Evolutionary conservation across 352 stramenopile species (phyloP), one percentile per base, ranked within the genome.

Genomic region (Pythium monospermum): DNA sequence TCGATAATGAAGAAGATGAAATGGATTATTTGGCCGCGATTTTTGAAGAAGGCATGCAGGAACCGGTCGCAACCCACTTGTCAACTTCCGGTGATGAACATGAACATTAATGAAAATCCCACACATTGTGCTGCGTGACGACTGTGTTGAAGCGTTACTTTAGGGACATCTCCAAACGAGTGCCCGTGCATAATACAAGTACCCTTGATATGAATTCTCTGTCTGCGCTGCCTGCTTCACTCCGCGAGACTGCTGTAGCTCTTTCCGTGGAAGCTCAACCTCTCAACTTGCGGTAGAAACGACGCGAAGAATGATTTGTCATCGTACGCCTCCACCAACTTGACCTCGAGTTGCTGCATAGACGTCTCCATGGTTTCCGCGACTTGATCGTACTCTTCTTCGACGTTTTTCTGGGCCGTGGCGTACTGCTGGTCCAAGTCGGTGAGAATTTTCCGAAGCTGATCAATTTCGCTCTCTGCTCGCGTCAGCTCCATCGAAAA

Each of bases 1-100:
- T 65, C 18, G 49, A 21, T 26, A 61, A 37, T 35, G 59, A 73
- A 32, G 50, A 64, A 38, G 42, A 43, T 10, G 64, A 71, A 30
- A 36, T 71, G 35, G 52, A 61, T 11, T 27, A 68, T 22, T 36
- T 71, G 10, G 35, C 48, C 12, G 48, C 43, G 12, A 48, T 73
- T 32, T 73, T 73, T 25, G 49, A 52, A 18, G 51, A 61, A 33
- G 23, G 36, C n/a, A 59, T 59, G 52, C 19, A 39, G 38, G 52
- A 59, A 26, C n/a, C n/a, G n/a, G n/a, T n/a, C n/a, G n/a, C n/a
- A n/a, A n/a, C n/a, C n/a, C n/a, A n/a, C n/a, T n/a, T n/a, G n/a
- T n/a, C n/a, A n/a, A n/a, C n/a, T n/a, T n/a, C n/a, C n/a, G n/a
- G n/a, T n/a, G n/a, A n/a, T n/a, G n/a, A n/a, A n/a, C n/a, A n/a